Base-by-base conservation (phyloP, 129 eudicot species). In the Chrysanthemum makinoi region DNA sequence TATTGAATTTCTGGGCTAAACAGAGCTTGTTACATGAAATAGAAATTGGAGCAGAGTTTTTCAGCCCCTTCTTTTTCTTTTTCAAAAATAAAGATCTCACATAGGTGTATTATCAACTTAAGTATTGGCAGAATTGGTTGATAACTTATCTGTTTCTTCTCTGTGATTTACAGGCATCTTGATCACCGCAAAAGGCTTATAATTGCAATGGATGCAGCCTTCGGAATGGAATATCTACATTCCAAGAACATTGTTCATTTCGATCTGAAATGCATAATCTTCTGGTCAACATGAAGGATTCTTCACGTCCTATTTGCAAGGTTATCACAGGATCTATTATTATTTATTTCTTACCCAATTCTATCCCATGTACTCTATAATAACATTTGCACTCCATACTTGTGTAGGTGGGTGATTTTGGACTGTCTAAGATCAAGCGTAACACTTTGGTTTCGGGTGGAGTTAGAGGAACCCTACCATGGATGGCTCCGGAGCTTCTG, bases 401-500 rank as follows among this genome's bases (percentile, higher is more conserved):
- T n/a, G n/a, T n/a, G n/a, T n/a, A n/a, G n/a, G n/a, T n/a, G n/a
- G n/a, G n/a, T n/a, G n/a, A n/a, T n/a, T n/a, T n/a, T n/a, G n/a
- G n/a, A n/a, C n/a, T n/a, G n/a, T n/a, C n/a, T n/a, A n/a, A n/a
- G n/a, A n/a, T n/a, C n/a, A n/a, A n/a, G n/a, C n/a, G n/a, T n/a
- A n/a, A n/a, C 79, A 93, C 98, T 57, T 82, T 93, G 90, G 96
- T 93, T 73, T 93, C 98, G 58, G 98, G 96, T 79, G 98, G 98
- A 72, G 98, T 93, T 53, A 71, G 98, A 78, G 98, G 98, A 55
- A 93, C 98, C 48, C 92, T 93, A 1, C 98, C 98, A n/a, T 93
- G 98, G 98, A 92, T 92, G 98, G 98, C 98, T 77, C 98, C 98
- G 9, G 98, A 92, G 84, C 81, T 92, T 43, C 84, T 93, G 64